Evolutionary conservation across 805 yeast genomes (phyloP), one percentile per base, ranked within the genome.

Genomic region (Aciculoconidium aculeatum): DNA sequence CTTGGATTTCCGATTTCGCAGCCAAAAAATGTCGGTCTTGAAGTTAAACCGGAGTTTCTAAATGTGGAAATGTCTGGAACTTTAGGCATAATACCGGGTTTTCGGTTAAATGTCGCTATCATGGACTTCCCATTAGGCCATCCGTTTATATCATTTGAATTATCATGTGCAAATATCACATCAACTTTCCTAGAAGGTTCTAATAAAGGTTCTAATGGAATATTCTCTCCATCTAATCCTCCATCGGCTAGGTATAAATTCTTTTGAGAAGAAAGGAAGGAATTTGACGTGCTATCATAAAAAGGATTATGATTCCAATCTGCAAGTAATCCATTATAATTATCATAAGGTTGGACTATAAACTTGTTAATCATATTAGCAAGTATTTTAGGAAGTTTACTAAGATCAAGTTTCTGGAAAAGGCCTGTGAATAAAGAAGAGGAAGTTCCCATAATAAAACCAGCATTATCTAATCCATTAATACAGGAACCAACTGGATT

Each of bases 391-490:
- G 55, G 47, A 18, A 51, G 37, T 10, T 42, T 27, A 14, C 44
- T 46, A 11, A 74, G 50, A 49, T 80, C 76, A 34, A 81, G 52
- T 40, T 69, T 67, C 25, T 80, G 53, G 11, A 83, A 47, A 29
- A 79, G 62, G 50, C 75, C 77, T 49, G 82, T 85, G 64, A 86
- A 86, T 27, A 86, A 55, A 1, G 90, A 67, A 2, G 94, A 80
- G 2, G 95, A 83, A 5, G 95, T 78, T 21, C 94, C 95, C 58
- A 84, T 61, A 17, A 83, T 58, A 47, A 75, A 87, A 5, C 95
- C 94, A 6, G 83, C 78, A 44, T 84, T 84, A 53, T 87, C 95
- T 35, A 70, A 78, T 3, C 90, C 88, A 3, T 60, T 70, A 34
- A 72, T 56, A 56, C 95, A 87, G n/a, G n/a, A n/a, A 21, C 54